phyloP scores from a whole-genome alignment of 768 basidiomycete genomes.

The Russula earlei region DNA sequence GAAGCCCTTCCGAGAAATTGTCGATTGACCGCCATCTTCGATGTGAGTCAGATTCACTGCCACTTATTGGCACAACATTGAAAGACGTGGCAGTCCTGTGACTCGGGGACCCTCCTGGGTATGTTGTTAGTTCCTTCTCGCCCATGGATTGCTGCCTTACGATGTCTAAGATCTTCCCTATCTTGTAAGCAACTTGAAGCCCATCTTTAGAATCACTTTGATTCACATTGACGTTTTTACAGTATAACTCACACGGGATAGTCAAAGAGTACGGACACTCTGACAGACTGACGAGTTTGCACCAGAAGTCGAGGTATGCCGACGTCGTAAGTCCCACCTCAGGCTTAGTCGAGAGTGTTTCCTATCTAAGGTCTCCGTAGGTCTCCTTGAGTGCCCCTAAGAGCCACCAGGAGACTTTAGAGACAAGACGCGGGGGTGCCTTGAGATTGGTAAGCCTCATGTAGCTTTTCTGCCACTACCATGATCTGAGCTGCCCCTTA shows the following conservation, averaged over 20 bases:
- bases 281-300: not conserved
- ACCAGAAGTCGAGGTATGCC: not conserved
- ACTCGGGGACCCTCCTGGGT: conserved; percentile 3
- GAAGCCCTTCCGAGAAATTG: not conserved
- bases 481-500: not conserved
- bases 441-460: not conserved
- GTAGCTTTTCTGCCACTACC: not conserved
- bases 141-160: not conserved
- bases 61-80: not conserved
- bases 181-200: not conserved
- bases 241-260: not conserved
- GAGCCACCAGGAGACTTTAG: not conserved
- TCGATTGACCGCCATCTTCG: conserved; percentile 5
- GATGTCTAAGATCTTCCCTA: not conserved
- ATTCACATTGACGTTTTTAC: not conserved
- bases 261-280: not conserved
- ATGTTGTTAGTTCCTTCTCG: not conserved
- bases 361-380: not conserved
- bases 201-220: not conserved
- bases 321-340: not conserved
- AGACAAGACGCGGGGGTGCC: not conserved
- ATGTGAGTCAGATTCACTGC: not conserved
- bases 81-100: not conserved
- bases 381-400: not conserved
- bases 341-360: not conserved